Evolutionary conservation across 169 alveolate genomes (phyloP), one percentile per base, ranked within the genome.

Genomic region (Eimeria praecox): DNA sequence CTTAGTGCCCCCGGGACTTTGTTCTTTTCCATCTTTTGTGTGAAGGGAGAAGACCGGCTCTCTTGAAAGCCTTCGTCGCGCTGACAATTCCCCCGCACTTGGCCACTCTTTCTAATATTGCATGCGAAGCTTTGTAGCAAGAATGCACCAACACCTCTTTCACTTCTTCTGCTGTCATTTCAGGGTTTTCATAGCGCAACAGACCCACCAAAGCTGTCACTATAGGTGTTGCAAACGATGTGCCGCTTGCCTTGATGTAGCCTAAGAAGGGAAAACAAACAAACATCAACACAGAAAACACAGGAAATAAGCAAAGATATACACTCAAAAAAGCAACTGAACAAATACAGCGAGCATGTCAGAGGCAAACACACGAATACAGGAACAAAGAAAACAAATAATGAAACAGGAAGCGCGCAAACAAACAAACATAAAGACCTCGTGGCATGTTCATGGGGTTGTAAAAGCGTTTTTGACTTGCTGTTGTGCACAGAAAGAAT

Each of bases 11-110:
- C 18, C 18, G 9, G 62, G 0, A 12, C 18, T 52, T 52, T 12
- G 62, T 20, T 52, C 62, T 0, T 52, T 52, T 52, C 3, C 62
- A 12, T 52, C 18, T 52, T 52, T 20, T 20, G 18, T 52, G 62
- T 12, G 62, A 52, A 0, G 62, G 62, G 3, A 73, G 56, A 27
- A 62, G 46, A 4, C 95, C 88, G 1, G 95, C 95, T n/a, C 20
- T 44, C 38, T 46, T 90, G 59, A 90, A 33, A 3, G 95, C 95
- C 78, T 35, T 42, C 30, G 54, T 52, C 38, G 95, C 95, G 54
- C 95, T 90, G 54, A 90, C 77, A 10, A 73, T 12, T 33, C 95
- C 95, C 20, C 88, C 89, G 75, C 95, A 90, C 59, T 90, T 90
- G 64, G 89, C 59, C 6, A 78, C 42, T 78, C 64, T 78, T 42